These are phyloP conservation scores for Ogataea salicorniae DNA, from an alignment of 805 yeast species.

Conservation along the genomic window DNA sequence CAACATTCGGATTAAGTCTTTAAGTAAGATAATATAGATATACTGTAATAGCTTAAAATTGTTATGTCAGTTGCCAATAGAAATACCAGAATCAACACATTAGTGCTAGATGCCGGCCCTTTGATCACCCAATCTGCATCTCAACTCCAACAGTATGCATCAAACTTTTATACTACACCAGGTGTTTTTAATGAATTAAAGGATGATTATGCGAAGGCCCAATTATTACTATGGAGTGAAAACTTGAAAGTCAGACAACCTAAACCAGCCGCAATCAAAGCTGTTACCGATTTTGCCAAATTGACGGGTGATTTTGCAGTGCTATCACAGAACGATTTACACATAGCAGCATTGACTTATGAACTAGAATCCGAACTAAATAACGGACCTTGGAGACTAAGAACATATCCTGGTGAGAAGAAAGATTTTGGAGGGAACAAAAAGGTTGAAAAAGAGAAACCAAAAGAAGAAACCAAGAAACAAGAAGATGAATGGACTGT, in stretches of 20 bases:
- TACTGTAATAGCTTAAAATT: neutral
- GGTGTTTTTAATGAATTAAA: conserved; percentile 83
- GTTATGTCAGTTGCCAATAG: conserved; percentile 12
- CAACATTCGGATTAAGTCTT: too few relatives aligned
- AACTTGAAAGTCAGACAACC: conserved; percentile 73
- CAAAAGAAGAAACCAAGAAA: conserved; percentile 6
- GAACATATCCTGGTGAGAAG: conserved; percentile 68
- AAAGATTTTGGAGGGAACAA: conserved; percentile 22
- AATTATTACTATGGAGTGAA: conserved; percentile 78
- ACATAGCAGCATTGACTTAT: conserved; percentile 84
- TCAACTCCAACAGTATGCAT: conserved; percentile 64
- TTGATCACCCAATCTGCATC: conserved; percentile 80
- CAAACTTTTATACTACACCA: conserved; percentile 80
- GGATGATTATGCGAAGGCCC: conserved; percentile 79
- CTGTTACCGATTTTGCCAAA: conserved; percentile 71
- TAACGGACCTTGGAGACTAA: conserved; percentile 64
- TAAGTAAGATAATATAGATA: too few relatives aligned
- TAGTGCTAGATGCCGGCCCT: conserved; percentile 94
- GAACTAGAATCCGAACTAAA: conserved; percentile 74
- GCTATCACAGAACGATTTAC: conserved; percentile 85
- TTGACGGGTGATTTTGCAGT: conserved; percentile 90
- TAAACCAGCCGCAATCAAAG: conserved; percentile 50
- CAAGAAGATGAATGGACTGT: neutral
- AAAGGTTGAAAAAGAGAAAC: conserved; percentile 9
- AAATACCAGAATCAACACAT: conserved; percentile 39